Evolutionary conservation across 1,139 yeast species (phyloP).

Genomic region (Candida labiduridarum): DNA sequence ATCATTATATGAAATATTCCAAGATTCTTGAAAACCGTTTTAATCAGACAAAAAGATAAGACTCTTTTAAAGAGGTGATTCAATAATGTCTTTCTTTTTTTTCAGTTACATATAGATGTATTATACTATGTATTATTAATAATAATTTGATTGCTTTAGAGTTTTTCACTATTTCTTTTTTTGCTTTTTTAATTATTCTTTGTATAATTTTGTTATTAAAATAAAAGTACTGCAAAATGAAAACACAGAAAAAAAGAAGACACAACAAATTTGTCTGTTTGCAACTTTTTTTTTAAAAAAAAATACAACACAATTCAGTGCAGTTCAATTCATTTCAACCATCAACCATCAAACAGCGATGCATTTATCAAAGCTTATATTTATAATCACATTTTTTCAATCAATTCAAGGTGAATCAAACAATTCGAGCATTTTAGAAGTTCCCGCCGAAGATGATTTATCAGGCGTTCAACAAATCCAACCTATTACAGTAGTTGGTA

Average conservation of each 20-base stretch:
- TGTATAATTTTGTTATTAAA: conserved; percentile 1
- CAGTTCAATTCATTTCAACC: neutral
- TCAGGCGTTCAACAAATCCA: conserved; percentile 4
- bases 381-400: neutral
- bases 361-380: neutral
- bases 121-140: conserved; percentile 1
- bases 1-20: conserved; percentile 35
- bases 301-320: neutral
- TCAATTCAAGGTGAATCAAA: neutral
- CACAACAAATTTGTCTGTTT: conserved; percentile 1
- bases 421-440: neutral
- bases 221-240: neutral
- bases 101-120: neutral
- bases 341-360: neutral
- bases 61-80: neutral
- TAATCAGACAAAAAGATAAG: too few species aligned
- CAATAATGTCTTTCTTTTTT: neutral
- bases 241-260: neutral
- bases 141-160: neutral
- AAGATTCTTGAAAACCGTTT: conserved; percentile 3
- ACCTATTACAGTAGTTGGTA: conserved; percentile 33
- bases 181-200: neutral
- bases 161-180: neutral
- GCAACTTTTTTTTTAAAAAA: conserved; percentile 3
- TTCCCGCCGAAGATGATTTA: neutral